phyloP scores from a whole-genome alignment of 2,329 filamentous ascomycete genomes.

The Colletotrichum horii region DNA sequence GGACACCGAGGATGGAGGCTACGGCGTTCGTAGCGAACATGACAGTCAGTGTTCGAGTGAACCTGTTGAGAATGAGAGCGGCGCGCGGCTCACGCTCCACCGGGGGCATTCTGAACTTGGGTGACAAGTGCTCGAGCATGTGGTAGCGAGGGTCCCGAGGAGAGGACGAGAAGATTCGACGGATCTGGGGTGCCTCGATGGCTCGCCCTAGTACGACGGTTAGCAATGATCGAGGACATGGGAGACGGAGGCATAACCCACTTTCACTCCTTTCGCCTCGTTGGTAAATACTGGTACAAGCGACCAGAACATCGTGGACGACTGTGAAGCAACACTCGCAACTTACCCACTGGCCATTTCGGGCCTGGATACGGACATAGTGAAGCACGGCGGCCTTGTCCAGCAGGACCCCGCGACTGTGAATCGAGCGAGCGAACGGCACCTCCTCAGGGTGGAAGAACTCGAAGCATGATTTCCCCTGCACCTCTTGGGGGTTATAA shows the following conservation, averaged over 20 bases:
- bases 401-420: conserved; percentile 74
- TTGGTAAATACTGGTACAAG: conserved; percentile 80
- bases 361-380: conserved; percentile 75
- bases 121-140: conserved; percentile 85
- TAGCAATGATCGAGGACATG: not conserved
- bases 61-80: conserved; percentile 84
- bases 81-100: conserved; percentile 79
- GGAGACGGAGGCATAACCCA: conserved; percentile 46
- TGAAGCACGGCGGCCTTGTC: conserved; percentile 87
- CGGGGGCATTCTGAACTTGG: conserved; percentile 73
- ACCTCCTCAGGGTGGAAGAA: conserved; percentile 87
- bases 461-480: conserved; percentile 79
- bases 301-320: conserved; percentile 86
- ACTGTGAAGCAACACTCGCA: conserved; percentile 92
- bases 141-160: conserved; percentile 85
- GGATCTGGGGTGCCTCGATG: conserved; percentile 77
- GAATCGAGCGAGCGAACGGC: conserved; percentile 73
- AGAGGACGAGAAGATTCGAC: conserved; percentile 81
- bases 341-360: conserved; percentile 73
- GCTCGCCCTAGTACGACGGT: conserved; percentile 63
- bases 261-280: conserved; percentile 73
- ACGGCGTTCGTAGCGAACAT: conserved; percentile 87
- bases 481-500: conserved; percentile 77
- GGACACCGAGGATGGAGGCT: conserved; percentile 75
- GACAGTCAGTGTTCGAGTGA: conserved; percentile 80